A percentile compares a stretch with the other conserved stretches of the same genome.
phyloP scores from a whole-genome alignment of 1,284 basidiomycete genomes.

The Cryptococcus sp. region DNA sequence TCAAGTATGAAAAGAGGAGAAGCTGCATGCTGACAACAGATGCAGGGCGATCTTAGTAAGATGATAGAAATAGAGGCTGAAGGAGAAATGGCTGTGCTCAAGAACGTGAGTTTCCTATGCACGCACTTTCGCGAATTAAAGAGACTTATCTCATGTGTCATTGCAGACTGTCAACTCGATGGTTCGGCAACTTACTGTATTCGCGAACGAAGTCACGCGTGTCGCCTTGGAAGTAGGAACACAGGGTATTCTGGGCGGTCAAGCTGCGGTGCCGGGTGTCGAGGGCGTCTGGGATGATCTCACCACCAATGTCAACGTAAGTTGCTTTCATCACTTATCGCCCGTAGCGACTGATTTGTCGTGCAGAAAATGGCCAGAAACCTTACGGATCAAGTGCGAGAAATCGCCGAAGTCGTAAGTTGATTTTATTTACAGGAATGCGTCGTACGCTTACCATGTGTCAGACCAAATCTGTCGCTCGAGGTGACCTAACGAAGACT shows the following conservation, averaged over 20 bases:
- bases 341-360: slow-evolving; percentile 6
- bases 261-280: slow-evolving; percentile 86
- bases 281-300: slow-evolving; percentile 93
- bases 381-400: slow-evolving; percentile 94
- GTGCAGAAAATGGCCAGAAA: slow-evolving; percentile 81
- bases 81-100: slow-evolving; percentile 84
- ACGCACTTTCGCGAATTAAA: neutral
- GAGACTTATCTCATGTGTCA: neutral
- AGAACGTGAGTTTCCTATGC: slow-evolving; percentile 57
- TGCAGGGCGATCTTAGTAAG: slow-evolving; percentile 56
- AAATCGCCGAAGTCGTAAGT: slow-evolving; percentile 82
- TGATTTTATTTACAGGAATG: neutral
- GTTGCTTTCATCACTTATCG: slow-evolving; percentile 27
- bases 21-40: slow-evolving; percentile 1
- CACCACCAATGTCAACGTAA: slow-evolving; percentile 81
- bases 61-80: slow-evolving; percentile 71
- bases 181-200: slow-evolving; percentile 86
- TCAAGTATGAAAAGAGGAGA: slow-evolving; percentile 4
- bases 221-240: slow-evolving; percentile 91
- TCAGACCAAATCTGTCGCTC: slow-evolving; percentile 87
- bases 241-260: slow-evolving; percentile 88
- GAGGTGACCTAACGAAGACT: slow-evolving; percentile 83
- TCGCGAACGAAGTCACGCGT: slow-evolving; percentile 91
- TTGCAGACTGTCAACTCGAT: slow-evolving; percentile 61
- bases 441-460: no score